Evolutionary conservation across 2,329 filamentous ascomycete species (phyloP), one percentile per base, ranked within the genome.

Genomic region (Ophiostoma sp.): DNA sequence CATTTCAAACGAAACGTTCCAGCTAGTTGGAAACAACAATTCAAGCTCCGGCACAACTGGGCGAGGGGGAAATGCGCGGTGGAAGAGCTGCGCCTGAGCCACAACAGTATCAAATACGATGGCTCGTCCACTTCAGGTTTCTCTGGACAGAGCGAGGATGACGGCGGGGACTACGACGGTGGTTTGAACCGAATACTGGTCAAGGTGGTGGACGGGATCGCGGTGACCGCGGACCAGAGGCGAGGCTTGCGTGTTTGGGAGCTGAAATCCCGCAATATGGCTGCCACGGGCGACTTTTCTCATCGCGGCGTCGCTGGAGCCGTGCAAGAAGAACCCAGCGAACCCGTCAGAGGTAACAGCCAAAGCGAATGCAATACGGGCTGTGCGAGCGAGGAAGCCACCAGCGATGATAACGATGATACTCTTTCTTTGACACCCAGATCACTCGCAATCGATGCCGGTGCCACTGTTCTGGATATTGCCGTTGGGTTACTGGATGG

Each of bases 21-120:
- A 8, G 85, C 92, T 28, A 89, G 96, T 79, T 98, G 95, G 95
- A 97, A 97, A 84, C 88, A 89, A 75, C 92, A 96, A 78, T 98
- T 97, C 82, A 93, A 92, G 78, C 85, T 98, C 69, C 88, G 93
- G 63, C 92, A 97, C 80, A 98, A 98, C 82, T 98, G 96, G 96
- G 89, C 92, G 0, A 89, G 87, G 75, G 96, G 95, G 0, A 90
- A 89, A 77, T 97, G 94, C 78, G 91, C 89, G 50, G 89, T 97
- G 15, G 90, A 92, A 48, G 93, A 97, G 81, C 88, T 98, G 39
- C 86, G 83, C 86, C 71, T 83, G 42, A 64, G 55, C 22, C 42
- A 63, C 57, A 31, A 2, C 25, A n/a, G 68, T 6, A n/a, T 9
- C 12, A 8, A 28, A 15, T 5, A 22, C 17, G 1, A 59, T 28